These are phyloP conservation scores for Backusella circina DNA, from an alignment of 192 early-diverging fungal genomes.

Conservation along the genomic window DNA sequence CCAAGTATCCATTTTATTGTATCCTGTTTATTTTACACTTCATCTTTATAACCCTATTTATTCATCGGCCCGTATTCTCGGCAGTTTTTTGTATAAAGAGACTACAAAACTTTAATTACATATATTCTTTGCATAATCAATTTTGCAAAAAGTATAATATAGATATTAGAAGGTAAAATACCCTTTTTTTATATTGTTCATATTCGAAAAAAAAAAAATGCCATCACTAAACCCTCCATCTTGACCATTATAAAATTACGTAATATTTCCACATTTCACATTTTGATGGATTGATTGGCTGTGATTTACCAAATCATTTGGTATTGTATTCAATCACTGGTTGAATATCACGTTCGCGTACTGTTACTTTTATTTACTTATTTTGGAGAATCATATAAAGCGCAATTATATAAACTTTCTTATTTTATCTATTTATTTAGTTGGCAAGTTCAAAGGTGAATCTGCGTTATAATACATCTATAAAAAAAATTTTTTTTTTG, in stretches of 20 bases:
- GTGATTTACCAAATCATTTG: no score
- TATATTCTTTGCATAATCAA: neutral
- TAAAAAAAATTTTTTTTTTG: neutral
- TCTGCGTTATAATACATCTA: slow-evolving; percentile 17
- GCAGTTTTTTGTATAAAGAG: neutral
- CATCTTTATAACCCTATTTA: neutral
- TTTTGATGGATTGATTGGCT: no score
- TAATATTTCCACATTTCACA: no score
- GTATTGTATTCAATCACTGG: no score
- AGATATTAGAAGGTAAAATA: neutral
- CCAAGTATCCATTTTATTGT: no score
- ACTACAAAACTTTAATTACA: neutral
- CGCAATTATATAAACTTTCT: neutral
- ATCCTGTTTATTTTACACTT: neutral
- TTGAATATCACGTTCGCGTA: no score
- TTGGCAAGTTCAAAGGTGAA: slow-evolving; percentile 11
- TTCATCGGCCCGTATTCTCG: neutral
- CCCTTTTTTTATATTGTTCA: neutral
- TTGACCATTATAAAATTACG: no score
- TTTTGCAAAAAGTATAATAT: neutral
- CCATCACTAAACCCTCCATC: no score
- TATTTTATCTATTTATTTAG: slow-evolving; percentile 10
- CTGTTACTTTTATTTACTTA: neutral
- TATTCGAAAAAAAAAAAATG: neutral
- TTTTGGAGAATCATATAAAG: neutral